A percentile compares a stretch with the other conserved stretches of the same genome.
Conservation (phyloP, 2,329 filamentous ascomycete genomes). For the Xylaria multiplex region DNA sequence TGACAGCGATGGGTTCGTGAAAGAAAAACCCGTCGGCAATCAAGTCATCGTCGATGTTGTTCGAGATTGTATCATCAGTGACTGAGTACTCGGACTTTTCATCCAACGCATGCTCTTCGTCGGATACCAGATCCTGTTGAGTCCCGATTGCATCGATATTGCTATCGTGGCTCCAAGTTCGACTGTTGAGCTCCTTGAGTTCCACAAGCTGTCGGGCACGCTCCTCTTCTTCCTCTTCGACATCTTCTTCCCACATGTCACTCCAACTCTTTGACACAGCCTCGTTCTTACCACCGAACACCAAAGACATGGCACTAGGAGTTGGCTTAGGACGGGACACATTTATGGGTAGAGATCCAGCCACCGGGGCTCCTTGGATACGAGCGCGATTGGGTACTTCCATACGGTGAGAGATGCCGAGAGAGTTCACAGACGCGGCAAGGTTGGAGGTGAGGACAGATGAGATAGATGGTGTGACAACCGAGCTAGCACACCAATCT, state of each 20-base stretch:
- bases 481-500: constrained; percentile 82
- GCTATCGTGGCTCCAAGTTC: constrained; percentile 83
- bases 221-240: constrained; percentile 77
- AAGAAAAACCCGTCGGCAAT: constrained; percentile 78
- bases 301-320: constrained; percentile 76
- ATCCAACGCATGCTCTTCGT: constrained; percentile 54
- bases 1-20: constrained; percentile 66
- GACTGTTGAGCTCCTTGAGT: constrained; percentile 74
- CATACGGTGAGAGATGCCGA: constrained; percentile 63
- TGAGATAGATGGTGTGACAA: constrained; percentile 81
- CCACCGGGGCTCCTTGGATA: constrained; percentile 66
- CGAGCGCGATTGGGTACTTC: constrained; percentile 56
- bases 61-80: constrained; percentile 52
- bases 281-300: constrained; percentile 81
- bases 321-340: constrained; percentile 79
- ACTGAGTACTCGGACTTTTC: constrained; percentile 54
- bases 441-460: constrained; percentile 87
- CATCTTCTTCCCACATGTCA: constrained; percentile 95
- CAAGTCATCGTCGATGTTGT: constrained; percentile 70
- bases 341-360: constrained; percentile 79
- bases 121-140: constrained; percentile 56
- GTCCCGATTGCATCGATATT: constrained; percentile 54
- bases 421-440: constrained; percentile 81
- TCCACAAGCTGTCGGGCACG: constrained; percentile 67
- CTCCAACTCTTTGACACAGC: constrained; percentile 98